Base-by-base conservation (phyloP, 169 alveolate species). In the Amoebophrya sp. region DNA sequence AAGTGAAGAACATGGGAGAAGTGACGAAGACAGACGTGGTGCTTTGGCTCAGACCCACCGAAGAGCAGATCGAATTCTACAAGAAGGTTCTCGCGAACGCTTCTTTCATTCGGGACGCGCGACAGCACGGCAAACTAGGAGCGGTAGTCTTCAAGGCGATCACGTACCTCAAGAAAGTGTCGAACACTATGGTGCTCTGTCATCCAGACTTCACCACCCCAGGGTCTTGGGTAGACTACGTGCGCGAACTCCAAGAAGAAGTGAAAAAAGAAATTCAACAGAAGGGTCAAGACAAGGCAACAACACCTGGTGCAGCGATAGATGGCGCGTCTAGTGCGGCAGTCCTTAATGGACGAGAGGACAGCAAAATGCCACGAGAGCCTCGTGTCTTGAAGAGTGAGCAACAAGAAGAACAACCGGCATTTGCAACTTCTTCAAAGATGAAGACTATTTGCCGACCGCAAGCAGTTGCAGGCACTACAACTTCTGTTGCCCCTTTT, bases 1-100 rank as follows among this genome's bases (percentile, higher is more conserved):
- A 65, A 36, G 83, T 65, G 83, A 6, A 26, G 83, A 65, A 6
- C 83, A 65, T 65, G 83, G 83, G 83, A 29, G 83, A 65, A 36
- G 83, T 65, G 83, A 65, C 83, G 33, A 65, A 65, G 83, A 65
- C 83, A 26, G 83, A 65, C 26, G 83, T 26, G 83, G 83, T 65
- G 83, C 83, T 65, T 29, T 65, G 83, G 83, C 83, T 65, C 38
- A 29, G 83, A 26, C 83, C 83, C 36, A 12, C 36, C 2, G 26
- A 65, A 26, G 2, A 26, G 2, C 83, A 65, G 83, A 36, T 65
- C 2, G 26, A 65, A 18, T 6, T 6, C 36, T 65, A 65, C 83
- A 1, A 26, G 83, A 65, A 1, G 33, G 33, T 65, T 6, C 33
- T 65, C 38, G 33, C 18, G 33, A 65, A 65, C 83, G 83, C 83